Base-by-base conservation (phyloP, 176 grass and related monocot species). In the Bolboschoenus planiculmis region DNA sequence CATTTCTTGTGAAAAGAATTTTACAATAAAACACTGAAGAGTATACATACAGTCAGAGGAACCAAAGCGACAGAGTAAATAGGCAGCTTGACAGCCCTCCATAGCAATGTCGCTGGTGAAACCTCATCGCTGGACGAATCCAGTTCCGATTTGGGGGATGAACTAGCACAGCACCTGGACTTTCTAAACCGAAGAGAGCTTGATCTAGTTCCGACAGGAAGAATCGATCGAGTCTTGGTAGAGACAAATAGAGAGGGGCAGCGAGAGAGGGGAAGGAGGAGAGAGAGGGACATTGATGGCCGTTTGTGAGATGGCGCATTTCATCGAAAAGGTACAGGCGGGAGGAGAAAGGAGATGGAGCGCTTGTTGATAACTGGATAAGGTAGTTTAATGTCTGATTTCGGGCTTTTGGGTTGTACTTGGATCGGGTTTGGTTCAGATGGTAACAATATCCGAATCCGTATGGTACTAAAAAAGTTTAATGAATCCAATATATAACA, bases 41-140 rank as follows among this genome's bases (percentile, higher is more conserved):
- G 11, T 31, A 40, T 66, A 50, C 91, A 87, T 78, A 95, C 96
- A 0, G 90, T 90, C 27, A 95, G 86, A 51, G 92, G 96, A 47
- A 98, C 85, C 18, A 93, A 85, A 58, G 90, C 90, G 1, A 93
- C 89, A 65, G 90, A 98, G 82, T 98, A 98, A 36, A 95, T 93
- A 61, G 92, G 95, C 23, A 98, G 84, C 85, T 93, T 98, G 9
- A 85, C 90, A 18, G 90, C 95, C 63, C 95, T 92, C 95, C 90
- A 98, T 9, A 98, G 67, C 47, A 98, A 88, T 36, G 84, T 87
- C 15, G 84, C 86, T 31, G 79, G 84, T 43, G 90, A 78, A 5
- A 93, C 48, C 85, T 88, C 85, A 40, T 34, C 83, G 16, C 51
- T 56, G 8, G 85, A 71, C 43, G 83, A 56, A 18, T 70, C 74